A percentile compares a stretch with the other conserved stretches of the same genome.
Evolutionary conservation across 75 land plant species (phyloP).

Genomic region (Cupressus sempervirens): DNA sequence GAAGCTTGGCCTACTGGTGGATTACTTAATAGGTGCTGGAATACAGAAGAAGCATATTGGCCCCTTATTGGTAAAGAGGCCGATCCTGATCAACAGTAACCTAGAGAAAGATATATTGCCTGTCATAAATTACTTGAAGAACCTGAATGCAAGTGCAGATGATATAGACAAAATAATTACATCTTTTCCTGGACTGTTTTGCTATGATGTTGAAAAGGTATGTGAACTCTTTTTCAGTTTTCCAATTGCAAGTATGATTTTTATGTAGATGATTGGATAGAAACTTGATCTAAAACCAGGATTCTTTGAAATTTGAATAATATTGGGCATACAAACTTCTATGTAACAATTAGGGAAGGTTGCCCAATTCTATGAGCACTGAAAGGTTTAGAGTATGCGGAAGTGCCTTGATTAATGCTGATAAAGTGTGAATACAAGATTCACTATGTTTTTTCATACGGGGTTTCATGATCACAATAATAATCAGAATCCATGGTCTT

Average conservation of each 20-base stretch:
- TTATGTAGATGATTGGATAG: neutral
- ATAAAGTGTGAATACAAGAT: neutral
- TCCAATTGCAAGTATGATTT: neutral
- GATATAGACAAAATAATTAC: constrained; percentile 43
- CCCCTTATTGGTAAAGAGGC: constrained; percentile 18
- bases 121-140: constrained; percentile 30
- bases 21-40: constrained; percentile 26
- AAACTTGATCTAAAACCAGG: neutral
- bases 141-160: constrained; percentile 31
- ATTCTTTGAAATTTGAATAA: neutral
- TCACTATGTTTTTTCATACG: neutral
- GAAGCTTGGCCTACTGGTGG: constrained; percentile 24
- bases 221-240: neutral
- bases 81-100: constrained; percentile 24
- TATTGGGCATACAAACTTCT: neutral
- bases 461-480: neutral
- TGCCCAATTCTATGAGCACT: neutral
- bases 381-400: neutral
- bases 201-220: constrained; percentile 38
- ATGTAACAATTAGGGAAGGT: neutral
- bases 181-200: constrained; percentile 32
- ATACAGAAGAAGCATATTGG: constrained; percentile 31
- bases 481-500: neutral
- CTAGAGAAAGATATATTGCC: constrained; percentile 31
- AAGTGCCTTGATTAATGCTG: neutral